Conservation (phyloP, 2,329 filamentous ascomycete genomes). For the Scedosporium minutisporum region DNA sequence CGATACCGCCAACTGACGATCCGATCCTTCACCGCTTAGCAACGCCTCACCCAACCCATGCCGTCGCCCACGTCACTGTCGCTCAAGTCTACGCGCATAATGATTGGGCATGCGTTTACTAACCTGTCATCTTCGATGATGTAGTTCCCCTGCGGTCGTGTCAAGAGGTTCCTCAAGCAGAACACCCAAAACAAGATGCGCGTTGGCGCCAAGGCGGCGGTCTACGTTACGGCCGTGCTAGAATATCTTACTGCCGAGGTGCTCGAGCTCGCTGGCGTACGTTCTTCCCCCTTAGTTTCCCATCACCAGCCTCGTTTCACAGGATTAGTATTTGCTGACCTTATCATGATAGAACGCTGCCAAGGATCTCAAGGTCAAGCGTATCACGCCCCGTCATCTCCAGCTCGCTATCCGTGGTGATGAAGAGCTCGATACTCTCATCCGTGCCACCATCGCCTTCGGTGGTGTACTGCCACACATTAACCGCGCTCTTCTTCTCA, state of each 20-base stretch:
- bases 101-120: conserved; percentile 10
- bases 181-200: conserved; percentile 99
- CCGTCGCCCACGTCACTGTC: neutral
- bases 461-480: conserved; percentile 98
- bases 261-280: conserved; percentile 84
- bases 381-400: conserved; percentile 94
- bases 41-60: neutral
- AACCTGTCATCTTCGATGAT: conserved; percentile 8
- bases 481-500: conserved; percentile 90
- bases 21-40: neutral
- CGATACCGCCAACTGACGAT: neutral
- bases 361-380: conserved; percentile 99
- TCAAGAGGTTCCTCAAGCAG: conserved; percentile 99
- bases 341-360: conserved; percentile 64
- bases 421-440: conserved; percentile 94
- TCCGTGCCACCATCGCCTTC: conserved; percentile 94
- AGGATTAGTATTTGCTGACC: conserved; percentile 11
- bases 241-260: conserved; percentile 98
- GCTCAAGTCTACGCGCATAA: neutral
- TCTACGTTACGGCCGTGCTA: conserved; percentile 95
- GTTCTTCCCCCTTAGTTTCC: conserved; percentile 23
- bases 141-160: conserved; percentile 97
- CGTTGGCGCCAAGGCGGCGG: conserved; percentile 94
- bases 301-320: neutral
- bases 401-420: conserved; percentile 97